Evolutionary conservation across 352 stramenopile genomes (phyloP).

Genomic region (Phytophthora agathidicida): DNA sequence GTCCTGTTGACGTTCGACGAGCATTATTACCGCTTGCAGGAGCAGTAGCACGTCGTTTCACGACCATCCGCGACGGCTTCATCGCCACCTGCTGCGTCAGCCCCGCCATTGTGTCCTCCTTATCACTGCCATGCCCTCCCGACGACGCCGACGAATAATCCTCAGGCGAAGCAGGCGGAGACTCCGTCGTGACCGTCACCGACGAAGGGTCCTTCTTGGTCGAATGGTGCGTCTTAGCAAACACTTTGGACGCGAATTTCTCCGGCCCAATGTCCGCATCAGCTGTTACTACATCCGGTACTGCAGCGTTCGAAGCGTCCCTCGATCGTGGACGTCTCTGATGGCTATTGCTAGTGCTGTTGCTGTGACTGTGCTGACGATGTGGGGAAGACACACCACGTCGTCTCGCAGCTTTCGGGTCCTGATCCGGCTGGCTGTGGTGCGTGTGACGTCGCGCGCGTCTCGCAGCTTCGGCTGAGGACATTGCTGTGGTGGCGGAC

Average conservation of each 20-base stretch:
- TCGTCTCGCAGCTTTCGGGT: constrained; percentile 14
- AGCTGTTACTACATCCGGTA: neutral
- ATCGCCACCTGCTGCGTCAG: constrained; percentile 19
- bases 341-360: too few species aligned
- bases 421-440: constrained; percentile 22
- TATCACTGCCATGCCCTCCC: constrained; percentile 50
- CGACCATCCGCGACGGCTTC: constrained; percentile 62
- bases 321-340: constrained; percentile 14
- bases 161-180: constrained; percentile 29
- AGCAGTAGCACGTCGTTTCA: constrained; percentile 48
- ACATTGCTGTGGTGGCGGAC: constrained; percentile 9
- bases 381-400: constrained; percentile 17
- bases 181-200: neutral
- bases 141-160: constrained; percentile 53
- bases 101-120: constrained; percentile 38
- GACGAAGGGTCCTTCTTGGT: constrained; percentile 1
- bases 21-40: constrained; percentile 26
- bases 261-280: constrained; percentile 41
- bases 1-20: constrained; percentile 14
- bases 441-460: constrained; percentile 26
- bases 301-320: neutral
- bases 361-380: constrained; percentile 23
- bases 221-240: constrained; percentile 19
- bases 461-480: constrained; percentile 9
- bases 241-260: constrained; percentile 52